Evolutionary conservation across 805 yeast species (phyloP), one percentile per base, ranked within the genome.

Genomic region (Starmera quercuum): DNA sequence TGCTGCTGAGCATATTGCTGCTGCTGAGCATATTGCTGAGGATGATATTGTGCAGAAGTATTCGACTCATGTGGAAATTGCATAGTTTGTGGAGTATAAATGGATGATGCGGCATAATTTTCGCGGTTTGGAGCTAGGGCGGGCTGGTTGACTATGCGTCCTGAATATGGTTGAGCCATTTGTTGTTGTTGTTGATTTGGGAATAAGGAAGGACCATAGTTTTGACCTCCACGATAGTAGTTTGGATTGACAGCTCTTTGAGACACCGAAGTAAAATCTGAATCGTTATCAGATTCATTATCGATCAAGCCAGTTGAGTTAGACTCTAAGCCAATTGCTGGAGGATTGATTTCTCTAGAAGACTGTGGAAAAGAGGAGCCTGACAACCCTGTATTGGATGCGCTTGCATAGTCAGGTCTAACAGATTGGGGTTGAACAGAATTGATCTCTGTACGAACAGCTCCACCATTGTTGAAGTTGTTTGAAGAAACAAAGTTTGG

Each of bases 221-320:
- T 45, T 18, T 58, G 56, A 23, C 63, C 66, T 12, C 12, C 18
- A 36, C 58, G 39, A 35, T 61, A 65, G 44, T 73, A 76, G 19
- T 62, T 57, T 13, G 82, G 83, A 47, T 82, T 82, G 12, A 75
- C 67, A 19, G 78, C 87, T 51, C 90, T 64, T 56, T 82, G 90
- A 7, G 88, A 79, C 2, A 83, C 83, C 33, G 86, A 77, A 2
- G 92, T 82, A 55, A 83, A 79, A 47, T 78, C 80, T 1, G 90
- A 81, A 30, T 46, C 52, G 13, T 18, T 24, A n/a, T 24, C 26
- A 21, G 14, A 24, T 24, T 15, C 21, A 17, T 22, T n/a, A 11
- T 30, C 14, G 11, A n/a, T n/a, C 12, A 15, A 8, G 14, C 14
- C 26, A 24, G 26, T n/a, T 9, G 23, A 8, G 11, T 21, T 21